Evolutionary conservation across 2,329 filamentous ascomycete genomes (phyloP).

Genomic region (Aspergillus novoparasiticus): DNA sequence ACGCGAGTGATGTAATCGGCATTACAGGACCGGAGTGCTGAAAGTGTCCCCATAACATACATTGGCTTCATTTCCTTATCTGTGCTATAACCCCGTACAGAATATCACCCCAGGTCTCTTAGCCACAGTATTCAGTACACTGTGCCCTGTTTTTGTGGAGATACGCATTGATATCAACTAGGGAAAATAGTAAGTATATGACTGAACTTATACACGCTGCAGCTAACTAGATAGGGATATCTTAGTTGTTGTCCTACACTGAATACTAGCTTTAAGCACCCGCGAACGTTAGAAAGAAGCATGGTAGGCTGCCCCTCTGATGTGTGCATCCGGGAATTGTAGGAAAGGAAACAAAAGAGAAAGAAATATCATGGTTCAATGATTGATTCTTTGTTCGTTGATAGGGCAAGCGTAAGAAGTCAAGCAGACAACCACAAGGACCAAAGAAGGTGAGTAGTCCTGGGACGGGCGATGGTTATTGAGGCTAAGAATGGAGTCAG

Average conservation of each 20-base stretch:
- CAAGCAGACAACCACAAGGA: slow-evolving; percentile 76
- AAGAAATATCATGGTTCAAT: not conserved
- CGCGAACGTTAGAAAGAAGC: not conserved
- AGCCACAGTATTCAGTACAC: not conserved
- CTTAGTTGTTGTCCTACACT: not conserved
- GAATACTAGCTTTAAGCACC: not conserved
- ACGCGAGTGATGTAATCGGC: not conserved
- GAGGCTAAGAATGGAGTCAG: slow-evolving; percentile 27
- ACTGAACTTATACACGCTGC: not conserved
- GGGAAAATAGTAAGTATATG: not conserved
- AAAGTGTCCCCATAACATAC: not conserved
- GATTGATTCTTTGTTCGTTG: not conserved
- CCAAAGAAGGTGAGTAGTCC: slow-evolving; percentile 70
- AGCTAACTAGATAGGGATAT: not conserved
- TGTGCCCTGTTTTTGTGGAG: not conserved
- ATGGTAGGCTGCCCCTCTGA: not conserved
- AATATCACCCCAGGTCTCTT: not conserved
- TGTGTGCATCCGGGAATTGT: not conserved
- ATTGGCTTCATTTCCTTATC: not conserved
- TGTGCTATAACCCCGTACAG: not conserved
- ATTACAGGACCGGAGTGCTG: not conserved
- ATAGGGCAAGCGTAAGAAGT: slow-evolving; percentile 90
- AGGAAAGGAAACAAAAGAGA: not conserved
- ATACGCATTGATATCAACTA: not conserved
- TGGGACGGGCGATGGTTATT: slow-evolving; percentile 6